phyloP scores from a whole-genome alignment of 1,284 basidiomycete species.

The Wolfiporia cocos region DNA sequence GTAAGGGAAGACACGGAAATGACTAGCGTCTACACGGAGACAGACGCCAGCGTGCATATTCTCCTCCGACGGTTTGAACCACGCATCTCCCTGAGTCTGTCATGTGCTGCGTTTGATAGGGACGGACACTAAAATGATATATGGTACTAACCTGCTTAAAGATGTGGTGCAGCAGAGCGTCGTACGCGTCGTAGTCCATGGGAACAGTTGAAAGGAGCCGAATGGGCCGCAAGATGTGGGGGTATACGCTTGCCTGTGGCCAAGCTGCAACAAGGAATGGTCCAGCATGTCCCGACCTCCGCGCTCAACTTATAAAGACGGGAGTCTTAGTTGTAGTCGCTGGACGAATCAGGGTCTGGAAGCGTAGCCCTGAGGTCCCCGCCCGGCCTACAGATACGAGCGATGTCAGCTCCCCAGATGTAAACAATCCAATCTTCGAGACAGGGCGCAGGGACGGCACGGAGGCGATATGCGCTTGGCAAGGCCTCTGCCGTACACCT shows the following conservation, averaged over 20 bases:
- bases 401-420: background rate
- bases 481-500: background rate
- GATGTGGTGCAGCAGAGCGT: constrained; percentile 64
- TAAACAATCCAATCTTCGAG: background rate
- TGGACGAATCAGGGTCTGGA: no score
- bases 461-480: background rate
- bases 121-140: background rate
- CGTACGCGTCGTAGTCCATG: constrained; percentile 73
- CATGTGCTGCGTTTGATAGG: constrained; percentile 1
- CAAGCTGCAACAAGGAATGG: constrained; percentile 6
- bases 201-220: constrained; percentile 10
- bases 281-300: background rate
- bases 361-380: no score
- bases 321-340: no score
- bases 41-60: constrained; percentile 67
- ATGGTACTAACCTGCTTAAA: constrained; percentile 38
- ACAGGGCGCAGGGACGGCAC: background rate
- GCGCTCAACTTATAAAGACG: constrained; percentile 1
- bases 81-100: constrained; percentile 65
- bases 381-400: no score
- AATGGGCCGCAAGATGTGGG: constrained; percentile 3
- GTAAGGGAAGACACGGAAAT: constrained; percentile 67
- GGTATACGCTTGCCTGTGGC: constrained; percentile 8
- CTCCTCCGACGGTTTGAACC: constrained; percentile 73
- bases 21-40: constrained; percentile 52